Conservation (phyloP, 306 rosid species). For the Rubus idaeus region DNA sequence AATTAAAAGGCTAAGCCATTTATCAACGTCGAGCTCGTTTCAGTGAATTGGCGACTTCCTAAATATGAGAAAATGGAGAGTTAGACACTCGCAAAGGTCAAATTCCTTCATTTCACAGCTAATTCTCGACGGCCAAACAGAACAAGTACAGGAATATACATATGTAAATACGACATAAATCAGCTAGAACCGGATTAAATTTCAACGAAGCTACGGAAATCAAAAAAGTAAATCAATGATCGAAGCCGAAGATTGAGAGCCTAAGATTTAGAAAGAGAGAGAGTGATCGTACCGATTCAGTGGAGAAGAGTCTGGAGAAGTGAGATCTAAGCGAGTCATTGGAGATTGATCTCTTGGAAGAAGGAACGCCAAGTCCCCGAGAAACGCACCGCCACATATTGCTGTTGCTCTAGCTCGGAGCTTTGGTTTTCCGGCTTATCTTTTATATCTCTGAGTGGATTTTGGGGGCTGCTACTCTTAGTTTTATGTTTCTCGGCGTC, state of each 20-base stretch:
- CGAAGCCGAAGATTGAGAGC: slow-evolving; percentile 16
- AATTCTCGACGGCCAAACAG: slow-evolving; percentile 3
- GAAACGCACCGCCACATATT: slow-evolving; percentile 94
- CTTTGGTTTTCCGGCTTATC: not conserved
- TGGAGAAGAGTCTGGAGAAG: slow-evolving; percentile 68
- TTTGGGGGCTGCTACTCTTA: not conserved
- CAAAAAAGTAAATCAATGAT: slow-evolving; percentile 6
- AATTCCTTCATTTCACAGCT: not conserved
- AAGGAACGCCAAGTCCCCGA: slow-evolving; percentile 58
- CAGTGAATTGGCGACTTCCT: not conserved
- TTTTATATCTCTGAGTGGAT: not conserved
- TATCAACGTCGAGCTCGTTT: slow-evolving; percentile 8
- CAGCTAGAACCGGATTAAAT: not conserved
- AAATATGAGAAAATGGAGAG: not conserved
- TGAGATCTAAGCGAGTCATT: slow-evolving; percentile 57
- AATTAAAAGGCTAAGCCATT: not conserved
- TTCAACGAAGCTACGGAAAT: not conserved
- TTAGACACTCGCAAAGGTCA: not conserved
- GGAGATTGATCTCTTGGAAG: slow-evolving; percentile 43
- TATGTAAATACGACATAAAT: not conserved
- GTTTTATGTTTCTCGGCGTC: slow-evolving; percentile 1
- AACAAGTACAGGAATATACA: too few relatives aligned
- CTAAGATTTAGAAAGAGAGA: slow-evolving; percentile 15
- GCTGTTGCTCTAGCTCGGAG: not conserved
- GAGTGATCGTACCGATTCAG: slow-evolving; percentile 44